Conservation (phyloP, 2,329 filamentous ascomycete species). For the Aspergillus tanneri region DNA sequence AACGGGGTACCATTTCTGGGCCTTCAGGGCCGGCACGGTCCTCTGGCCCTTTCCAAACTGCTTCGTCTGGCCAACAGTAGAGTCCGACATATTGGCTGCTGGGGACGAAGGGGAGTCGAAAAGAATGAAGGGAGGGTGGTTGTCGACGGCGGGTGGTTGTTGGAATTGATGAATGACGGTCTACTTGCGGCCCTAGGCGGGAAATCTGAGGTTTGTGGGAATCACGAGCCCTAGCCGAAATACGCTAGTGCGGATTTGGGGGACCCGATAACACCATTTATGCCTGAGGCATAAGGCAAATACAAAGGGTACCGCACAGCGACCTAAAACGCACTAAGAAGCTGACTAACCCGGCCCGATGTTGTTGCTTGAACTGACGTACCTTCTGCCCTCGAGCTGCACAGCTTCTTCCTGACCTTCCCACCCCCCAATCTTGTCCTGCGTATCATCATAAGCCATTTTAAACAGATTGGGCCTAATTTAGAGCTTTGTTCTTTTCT, state of each 20-base stretch:
- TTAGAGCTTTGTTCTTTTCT: slow-evolving; percentile 1
- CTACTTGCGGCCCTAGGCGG: slow-evolving; percentile 38
- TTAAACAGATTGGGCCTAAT: no score
- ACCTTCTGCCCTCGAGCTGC: slow-evolving; percentile 5
- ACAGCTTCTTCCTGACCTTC: background rate
- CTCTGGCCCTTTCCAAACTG: slow-evolving; percentile 97
- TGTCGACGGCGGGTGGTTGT: slow-evolving; percentile 46
- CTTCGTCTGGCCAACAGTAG: slow-evolving; percentile 66
- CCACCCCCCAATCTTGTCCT: background rate
- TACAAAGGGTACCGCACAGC: slow-evolving; percentile 2
- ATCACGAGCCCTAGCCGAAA: slow-evolving; percentile 45
- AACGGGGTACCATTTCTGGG: slow-evolving; percentile 98
- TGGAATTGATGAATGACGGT: slow-evolving; percentile 42
- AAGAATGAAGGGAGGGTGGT: slow-evolving; percentile 38
- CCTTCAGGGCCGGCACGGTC: slow-evolving; percentile 87
- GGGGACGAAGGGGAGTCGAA: slow-evolving; percentile 41
- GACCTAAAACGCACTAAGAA: slow-evolving; percentile 10
- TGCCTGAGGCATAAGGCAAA: slow-evolving; percentile 17
- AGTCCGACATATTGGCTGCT: slow-evolving; percentile 56
- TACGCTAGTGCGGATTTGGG: slow-evolving; percentile 38
- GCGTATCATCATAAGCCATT: background rate
- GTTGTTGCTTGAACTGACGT: slow-evolving; percentile 11
- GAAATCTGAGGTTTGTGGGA: slow-evolving; percentile 46
- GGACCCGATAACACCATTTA: slow-evolving; percentile 11
- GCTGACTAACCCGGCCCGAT: background rate